Base-by-base conservation (phyloP, 2,329 filamentous ascomycete species). In the Cladorrhinum sp. region DNA sequence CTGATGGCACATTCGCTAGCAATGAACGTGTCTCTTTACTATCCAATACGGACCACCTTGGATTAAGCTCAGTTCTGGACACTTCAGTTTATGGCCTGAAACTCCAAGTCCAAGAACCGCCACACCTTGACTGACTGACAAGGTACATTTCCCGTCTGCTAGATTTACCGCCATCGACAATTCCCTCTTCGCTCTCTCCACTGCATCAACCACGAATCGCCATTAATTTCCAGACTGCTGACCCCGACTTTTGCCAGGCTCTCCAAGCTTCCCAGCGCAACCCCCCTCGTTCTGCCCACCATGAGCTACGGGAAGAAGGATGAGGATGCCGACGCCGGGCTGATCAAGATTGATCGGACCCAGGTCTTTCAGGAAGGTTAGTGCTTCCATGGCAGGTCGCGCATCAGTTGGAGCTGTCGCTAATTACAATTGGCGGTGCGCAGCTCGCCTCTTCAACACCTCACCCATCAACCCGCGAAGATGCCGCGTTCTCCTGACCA, bases 291-390 rank as follows among this genome's bases (percentile, higher is more conserved):
- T 59, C 60, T 65, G 77, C 79, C 78, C 80, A 86, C 69, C 73
- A 96, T 96, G 93, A 95, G 90, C 79, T 96, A 95, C 85, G 89
- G 93, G 82, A 99, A 99, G 82, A 98, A 96, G 84, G 93, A 99
- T 78, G 95, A 98, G 84, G 95, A 99, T 82, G 91, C 89, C 74
- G 93, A 97, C 75, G 86, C 89, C 75, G 89, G 90, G 74, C 85
- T 98, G 81, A 90, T 98, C 83, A 96, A 93, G 85, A 92, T 98
- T 72, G 95, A 99, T 81, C 89, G 96, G 73, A 97, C 93, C 60
- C 92, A 93, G 71, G 95, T 99, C 67, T 98, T 98, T 77, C 95
- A 98, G 82, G 95, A 99, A 89, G 95, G 95, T 97, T 78, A 74
- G 81, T 69, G 27, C 18, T 48, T 10, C n/a, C 49, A 49, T 20